Conservation (phyloP, 2,329 filamentous ascomycete genomes). For the Byssochlamys sp. region DNA sequence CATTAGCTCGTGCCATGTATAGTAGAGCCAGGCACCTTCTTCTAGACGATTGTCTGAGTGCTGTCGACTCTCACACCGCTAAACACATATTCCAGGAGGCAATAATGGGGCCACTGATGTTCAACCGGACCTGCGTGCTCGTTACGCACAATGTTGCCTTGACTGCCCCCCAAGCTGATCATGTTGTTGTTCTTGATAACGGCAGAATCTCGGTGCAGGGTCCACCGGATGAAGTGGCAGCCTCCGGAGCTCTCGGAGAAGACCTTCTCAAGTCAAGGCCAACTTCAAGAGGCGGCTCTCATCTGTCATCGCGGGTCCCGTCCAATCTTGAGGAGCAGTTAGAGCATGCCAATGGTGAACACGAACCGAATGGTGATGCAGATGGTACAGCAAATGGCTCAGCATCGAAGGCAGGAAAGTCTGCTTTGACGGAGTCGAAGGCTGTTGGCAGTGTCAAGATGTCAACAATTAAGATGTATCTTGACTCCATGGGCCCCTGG, state of each 20-base stretch:
- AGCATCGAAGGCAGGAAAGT: conserved; percentile 37
- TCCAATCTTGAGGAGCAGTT: conserved; percentile 59
- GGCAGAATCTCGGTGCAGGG: conserved; percentile 70
- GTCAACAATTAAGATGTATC: conserved; percentile 74
- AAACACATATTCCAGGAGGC: conserved; percentile 97
- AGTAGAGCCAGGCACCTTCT: conserved; percentile 84
- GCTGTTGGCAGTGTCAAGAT: conserved; percentile 79
- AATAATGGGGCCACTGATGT: conserved; percentile 81
- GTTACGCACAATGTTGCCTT: conserved; percentile 93
- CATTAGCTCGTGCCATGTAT: conserved; percentile 91
- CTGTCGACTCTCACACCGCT: conserved; percentile 92
- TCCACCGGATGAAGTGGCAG: conserved; percentile 65
- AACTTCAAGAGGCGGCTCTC: conserved; percentile 60
- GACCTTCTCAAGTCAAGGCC: conserved; percentile 69
- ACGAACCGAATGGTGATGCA: conserved; percentile 43
- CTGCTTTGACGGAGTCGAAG: conserved; percentile 60
- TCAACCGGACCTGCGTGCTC: conserved; percentile 77
- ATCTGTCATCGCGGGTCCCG: conserved; percentile 64
- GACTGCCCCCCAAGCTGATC: conserved; percentile 68
- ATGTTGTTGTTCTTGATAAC: conserved; percentile 78
- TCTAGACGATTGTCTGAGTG: conserved; percentile 88
- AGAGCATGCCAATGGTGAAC: conserved; percentile 35
- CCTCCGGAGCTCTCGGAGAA: conserved; percentile 79
- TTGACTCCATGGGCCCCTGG: conserved; percentile 87
- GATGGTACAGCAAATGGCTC: conserved; percentile 39